phyloP scores from a whole-genome alignment of 169 alveolate genomes.

The Miamiensis avidus region DNA sequence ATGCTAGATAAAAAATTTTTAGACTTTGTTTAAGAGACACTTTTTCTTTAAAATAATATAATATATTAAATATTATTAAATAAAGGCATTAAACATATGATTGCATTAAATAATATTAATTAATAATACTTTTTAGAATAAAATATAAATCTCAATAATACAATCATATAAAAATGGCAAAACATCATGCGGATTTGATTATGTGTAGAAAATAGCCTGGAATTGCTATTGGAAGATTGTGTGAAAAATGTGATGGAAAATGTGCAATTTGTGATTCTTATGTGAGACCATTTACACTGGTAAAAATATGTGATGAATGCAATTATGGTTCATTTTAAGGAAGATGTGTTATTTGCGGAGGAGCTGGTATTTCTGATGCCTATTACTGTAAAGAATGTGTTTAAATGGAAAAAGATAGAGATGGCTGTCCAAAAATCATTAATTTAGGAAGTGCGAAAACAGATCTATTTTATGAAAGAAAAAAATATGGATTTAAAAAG shows the following conservation, averaged over 20 bases:
- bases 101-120: no score
- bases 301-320: conserved; percentile 98
- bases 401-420: conserved; percentile 98
- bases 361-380: conserved; percentile 98
- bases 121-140: no score
- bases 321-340: conserved; percentile 98
- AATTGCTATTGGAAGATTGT: conserved; percentile 97
- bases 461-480: conserved; percentile 97
- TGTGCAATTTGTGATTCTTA: conserved; percentile 99
- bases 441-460: conserved; percentile 98
- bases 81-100: no score
- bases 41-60: no score
- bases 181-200: conserved; percentile 93
- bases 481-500: conserved; percentile 89
- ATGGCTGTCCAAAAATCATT: conserved; percentile 99
- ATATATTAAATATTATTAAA: no score
- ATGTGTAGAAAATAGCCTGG: conserved; percentile 99
- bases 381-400: conserved; percentile 98
- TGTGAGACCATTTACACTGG: conserved; percentile 96
- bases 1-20: no score
- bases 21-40: no score
- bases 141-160: no score
- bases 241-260: conserved; percentile 98
- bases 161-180: conserved; percentile 39
- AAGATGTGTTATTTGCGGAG: conserved; percentile 98